phyloP scores from a whole-genome alignment of 2,329 filamentous ascomycete genomes.

The Ceratocystiopsis sp. region DNA sequence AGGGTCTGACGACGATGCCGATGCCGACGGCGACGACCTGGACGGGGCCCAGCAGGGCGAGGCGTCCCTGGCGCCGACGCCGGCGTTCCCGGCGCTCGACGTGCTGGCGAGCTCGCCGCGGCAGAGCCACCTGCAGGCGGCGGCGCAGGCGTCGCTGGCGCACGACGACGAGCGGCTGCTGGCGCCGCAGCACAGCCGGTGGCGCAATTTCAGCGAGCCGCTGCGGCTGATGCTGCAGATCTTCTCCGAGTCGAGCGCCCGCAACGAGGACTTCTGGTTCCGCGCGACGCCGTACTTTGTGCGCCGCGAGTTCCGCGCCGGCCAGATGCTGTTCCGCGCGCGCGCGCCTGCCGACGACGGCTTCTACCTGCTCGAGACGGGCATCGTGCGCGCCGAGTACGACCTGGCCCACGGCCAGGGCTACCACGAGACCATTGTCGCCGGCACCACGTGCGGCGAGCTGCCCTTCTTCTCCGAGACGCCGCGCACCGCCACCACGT shows the following conservation, averaged over 20 bases:
- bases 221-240: constrained; percentile 83
- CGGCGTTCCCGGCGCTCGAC: constrained; percentile 16
- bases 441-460: constrained; percentile 89
- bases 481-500: constrained; percentile 67
- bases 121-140: constrained; percentile 57
- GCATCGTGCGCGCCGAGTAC: constrained; percentile 81
- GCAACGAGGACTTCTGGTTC: constrained; percentile 95
- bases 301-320: constrained; percentile 47
- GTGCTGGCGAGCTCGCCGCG: constrained; percentile 61
- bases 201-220: constrained; percentile 78
- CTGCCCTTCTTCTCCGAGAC: constrained; percentile 93
- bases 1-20: not conserved
- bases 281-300: constrained; percentile 59
- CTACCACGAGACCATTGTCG: constrained; percentile 81
- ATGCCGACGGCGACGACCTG: not conserved
- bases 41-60: too few species aligned
- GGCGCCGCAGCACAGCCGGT: constrained; percentile 38
- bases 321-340: constrained; percentile 58
- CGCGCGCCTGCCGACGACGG: constrained; percentile 60
- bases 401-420: constrained; percentile 65
- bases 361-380: constrained; percentile 82
- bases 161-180: constrained; percentile 37
- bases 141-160: constrained; percentile 58
- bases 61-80: not conserved
- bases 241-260: constrained; percentile 73